These are phyloP conservation scores for Tulasnella sp. DNA, from an alignment of 768 basidiomycete genomes.

Conservation along the genomic window DNA sequence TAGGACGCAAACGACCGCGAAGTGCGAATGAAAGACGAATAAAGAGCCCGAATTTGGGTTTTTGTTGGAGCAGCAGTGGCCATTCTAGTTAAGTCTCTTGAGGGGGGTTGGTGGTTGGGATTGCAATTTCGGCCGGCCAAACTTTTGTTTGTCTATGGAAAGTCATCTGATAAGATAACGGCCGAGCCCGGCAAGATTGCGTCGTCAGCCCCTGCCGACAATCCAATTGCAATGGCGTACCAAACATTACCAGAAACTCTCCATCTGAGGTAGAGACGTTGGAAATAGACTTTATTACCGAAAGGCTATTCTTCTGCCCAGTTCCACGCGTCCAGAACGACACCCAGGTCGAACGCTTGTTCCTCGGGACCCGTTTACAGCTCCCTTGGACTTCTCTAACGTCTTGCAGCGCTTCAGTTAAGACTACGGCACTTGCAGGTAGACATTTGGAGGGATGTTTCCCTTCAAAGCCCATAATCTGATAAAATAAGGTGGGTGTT, in stretches of 20 bases:
- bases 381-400: no score
- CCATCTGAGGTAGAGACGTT: not conserved
- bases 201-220: not conserved
- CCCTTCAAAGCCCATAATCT: no score
- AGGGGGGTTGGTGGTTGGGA: not conserved
- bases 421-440: no score
- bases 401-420: no score
- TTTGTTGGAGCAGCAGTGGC: conserved; percentile 25
- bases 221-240: not conserved
- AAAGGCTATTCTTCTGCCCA: not conserved
- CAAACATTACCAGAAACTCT: not conserved
- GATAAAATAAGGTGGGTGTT: not conserved
- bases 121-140: not conserved
- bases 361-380: no score
- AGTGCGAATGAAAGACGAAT: conserved; percentile 31
- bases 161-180: not conserved
- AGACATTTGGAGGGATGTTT: not conserved
- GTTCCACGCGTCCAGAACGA: not conserved
- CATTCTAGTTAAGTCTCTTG: not conserved
- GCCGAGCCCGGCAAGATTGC: not conserved
- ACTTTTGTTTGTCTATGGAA: not conserved
- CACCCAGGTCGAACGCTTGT: not conserved
- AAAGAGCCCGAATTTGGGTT: conserved; percentile 31
- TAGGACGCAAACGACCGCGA: conserved; percentile 37
- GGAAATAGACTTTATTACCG: not conserved